A percentile compares a stretch with the other conserved stretches of the same genome.
Conservation (phyloP, 768 basidiomycete species). For the Auriscalpium microsporum region DNA sequence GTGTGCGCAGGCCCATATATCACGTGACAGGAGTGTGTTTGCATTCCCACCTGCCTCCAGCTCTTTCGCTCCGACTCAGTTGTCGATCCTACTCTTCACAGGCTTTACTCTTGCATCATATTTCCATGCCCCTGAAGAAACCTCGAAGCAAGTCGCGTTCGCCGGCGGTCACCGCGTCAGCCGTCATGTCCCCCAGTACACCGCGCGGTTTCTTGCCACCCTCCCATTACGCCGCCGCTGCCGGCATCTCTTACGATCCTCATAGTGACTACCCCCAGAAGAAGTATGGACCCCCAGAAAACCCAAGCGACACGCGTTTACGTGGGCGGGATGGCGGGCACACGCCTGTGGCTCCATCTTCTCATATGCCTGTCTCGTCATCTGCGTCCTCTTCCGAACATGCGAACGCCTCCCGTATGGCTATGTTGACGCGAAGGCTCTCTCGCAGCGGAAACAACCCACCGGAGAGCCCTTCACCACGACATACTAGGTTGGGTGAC, state of each 20-base stretch:
- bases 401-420: slow-evolving; percentile 10
- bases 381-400: slow-evolving; percentile 13
- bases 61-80: too few relatives aligned
- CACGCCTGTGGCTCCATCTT: background rate
- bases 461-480: slow-evolving; percentile 12
- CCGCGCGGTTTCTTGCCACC: slow-evolving; percentile 25
- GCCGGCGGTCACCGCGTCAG: slow-evolving; percentile 9
- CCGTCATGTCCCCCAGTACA: slow-evolving; percentile 7
- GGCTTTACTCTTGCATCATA: too few relatives aligned
- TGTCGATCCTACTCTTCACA: too few relatives aligned
- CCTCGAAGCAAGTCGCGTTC: slow-evolving; percentile 8
- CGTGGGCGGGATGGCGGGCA: background rate
- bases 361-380: slow-evolving; percentile 8
- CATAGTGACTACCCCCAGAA: background rate
- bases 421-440: slow-evolving; percentile 8
- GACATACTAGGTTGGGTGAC: slow-evolving; percentile 38
- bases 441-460: slow-evolving; percentile 3
- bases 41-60: too few relatives aligned
- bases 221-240: slow-evolving; percentile 30
- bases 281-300: background rate
- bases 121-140: slow-evolving; percentile 12
- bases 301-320: background rate
- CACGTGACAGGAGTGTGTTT: too few relatives aligned
- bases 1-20: too few relatives aligned
- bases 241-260: slow-evolving; percentile 15